Percentiles rank a stretch among this genome's conserved stretches.
Evolutionary conservation across 2,329 filamentous ascomycete genomes (phyloP).

Genomic region (Penicillium sp.): DNA sequence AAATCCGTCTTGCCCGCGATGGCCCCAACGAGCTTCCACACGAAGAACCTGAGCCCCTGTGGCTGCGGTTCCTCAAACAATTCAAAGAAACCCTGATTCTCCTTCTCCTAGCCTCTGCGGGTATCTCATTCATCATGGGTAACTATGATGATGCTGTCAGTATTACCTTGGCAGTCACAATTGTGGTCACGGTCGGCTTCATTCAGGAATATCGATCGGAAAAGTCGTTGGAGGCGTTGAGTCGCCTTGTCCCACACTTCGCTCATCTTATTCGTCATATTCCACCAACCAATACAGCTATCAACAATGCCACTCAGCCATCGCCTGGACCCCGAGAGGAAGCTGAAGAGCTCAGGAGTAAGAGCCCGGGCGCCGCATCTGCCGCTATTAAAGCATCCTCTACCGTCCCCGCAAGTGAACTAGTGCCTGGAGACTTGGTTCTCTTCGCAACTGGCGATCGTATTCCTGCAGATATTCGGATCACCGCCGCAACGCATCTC

Average conservation of each 20-base stretch:
- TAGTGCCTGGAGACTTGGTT: conserved; percentile 91
- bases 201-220: conserved; percentile 97
- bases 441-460: conserved; percentile 94
- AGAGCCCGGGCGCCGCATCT: conserved; percentile 56
- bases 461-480: conserved; percentile 92
- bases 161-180: conserved; percentile 93
- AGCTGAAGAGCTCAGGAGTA: conserved; percentile 49
- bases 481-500: conserved; percentile 84
- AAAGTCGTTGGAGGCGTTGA: conserved; percentile 93
- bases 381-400: conserved; percentile 72
- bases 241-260: conserved; percentile 89
- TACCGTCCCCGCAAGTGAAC: conserved; percentile 80
- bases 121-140: conserved; percentile 83
- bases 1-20: conserved; percentile 74
- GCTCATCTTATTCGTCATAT: conserved; percentile 82
- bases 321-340: conserved; percentile 35
- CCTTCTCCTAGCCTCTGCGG: conserved; percentile 84
- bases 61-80: conserved; percentile 92
- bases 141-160: conserved; percentile 95
- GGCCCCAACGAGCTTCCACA: conserved; percentile 94
- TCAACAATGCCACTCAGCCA: conserved; percentile 21
- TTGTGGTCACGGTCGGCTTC: conserved; percentile 94
- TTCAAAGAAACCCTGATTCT: conserved; percentile 96
- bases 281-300: conserved; percentile 23
- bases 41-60: conserved; percentile 89